A percentile compares a stretch with the other conserved stretches of the same genome.
Conservation (phyloP, 192 early-diverging fungal species). For the Coemansia sp. region DNA sequence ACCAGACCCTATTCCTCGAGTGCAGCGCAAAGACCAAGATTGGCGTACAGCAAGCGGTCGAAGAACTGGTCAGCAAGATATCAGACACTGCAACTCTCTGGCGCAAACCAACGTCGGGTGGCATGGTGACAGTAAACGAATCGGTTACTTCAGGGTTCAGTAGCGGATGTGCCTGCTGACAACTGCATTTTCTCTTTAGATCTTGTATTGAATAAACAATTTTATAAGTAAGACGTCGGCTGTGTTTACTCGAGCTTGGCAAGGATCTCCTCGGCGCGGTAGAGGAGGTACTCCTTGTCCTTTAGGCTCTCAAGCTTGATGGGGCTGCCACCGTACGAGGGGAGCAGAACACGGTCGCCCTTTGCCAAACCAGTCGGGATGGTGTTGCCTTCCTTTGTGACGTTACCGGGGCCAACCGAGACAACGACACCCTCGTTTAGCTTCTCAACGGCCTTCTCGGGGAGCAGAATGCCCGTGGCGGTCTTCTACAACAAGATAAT, state of each 20-base stretch:
- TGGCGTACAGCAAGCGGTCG: slow-evolving; percentile 92
- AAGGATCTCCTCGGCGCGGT: slow-evolving; percentile 90
- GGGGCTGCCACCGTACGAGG: slow-evolving; percentile 88
- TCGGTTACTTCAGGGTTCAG: slow-evolving; percentile 40
- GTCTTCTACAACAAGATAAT: slow-evolving; percentile 70
- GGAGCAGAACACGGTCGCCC: slow-evolving; percentile 95
- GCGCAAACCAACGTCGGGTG: slow-evolving; percentile 54
- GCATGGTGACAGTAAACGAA: slow-evolving; percentile 41
- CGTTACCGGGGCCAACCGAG: slow-evolving; percentile 87
- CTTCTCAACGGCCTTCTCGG: slow-evolving; percentile 97
- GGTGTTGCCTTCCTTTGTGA: slow-evolving; percentile 82
- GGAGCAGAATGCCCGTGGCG: slow-evolving; percentile 92
- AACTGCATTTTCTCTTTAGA: background rate
- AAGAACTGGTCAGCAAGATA: slow-evolving; percentile 89
- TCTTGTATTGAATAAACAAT: background rate
- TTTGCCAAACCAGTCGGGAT: slow-evolving; percentile 77
- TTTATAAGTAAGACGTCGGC: background rate
- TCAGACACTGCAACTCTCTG: slow-evolving; percentile 68
- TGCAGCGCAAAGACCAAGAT: slow-evolving; percentile 92
- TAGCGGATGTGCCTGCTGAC: slow-evolving; percentile 40
- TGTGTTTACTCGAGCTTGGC: slow-evolving; percentile 72
- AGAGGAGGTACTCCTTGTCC: slow-evolving; percentile 87
- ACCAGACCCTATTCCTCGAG: slow-evolving; percentile 94
- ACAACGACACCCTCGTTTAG: slow-evolving; percentile 96
- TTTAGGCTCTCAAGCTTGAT: slow-evolving; percentile 79